Evolutionary conservation across 192 early-diverging fungal species (phyloP).

Genomic region (Coemansia aciculifera): DNA sequence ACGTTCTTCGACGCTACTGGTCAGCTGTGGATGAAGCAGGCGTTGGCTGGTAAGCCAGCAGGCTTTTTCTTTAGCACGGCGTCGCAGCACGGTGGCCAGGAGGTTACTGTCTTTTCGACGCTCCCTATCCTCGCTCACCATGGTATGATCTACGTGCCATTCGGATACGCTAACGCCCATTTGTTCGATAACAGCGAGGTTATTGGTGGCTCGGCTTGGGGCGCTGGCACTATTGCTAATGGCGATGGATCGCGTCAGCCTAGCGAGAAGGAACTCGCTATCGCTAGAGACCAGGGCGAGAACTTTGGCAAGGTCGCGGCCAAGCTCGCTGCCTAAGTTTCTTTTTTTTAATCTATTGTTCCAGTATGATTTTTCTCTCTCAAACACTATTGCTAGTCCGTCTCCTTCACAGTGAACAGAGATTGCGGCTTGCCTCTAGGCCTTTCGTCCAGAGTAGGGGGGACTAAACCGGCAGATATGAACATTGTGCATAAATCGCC

Average conservation of each 20-base stretch:
- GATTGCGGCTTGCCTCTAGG: neutral
- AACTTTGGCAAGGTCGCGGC: constrained; percentile 57
- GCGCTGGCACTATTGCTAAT: constrained; percentile 65
- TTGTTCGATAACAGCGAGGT: constrained; percentile 64
- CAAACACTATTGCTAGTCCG: neutral
- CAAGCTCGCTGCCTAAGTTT: constrained; percentile 44
- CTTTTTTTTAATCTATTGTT: neutral
- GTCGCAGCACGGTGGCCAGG: constrained; percentile 79
- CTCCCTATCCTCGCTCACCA: constrained; percentile 74
- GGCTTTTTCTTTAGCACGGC: constrained; percentile 75
- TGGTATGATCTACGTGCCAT: constrained; percentile 76
- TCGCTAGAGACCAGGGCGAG: constrained; percentile 63
- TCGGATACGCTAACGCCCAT: constrained; percentile 59
- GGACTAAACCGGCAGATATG: neutral
- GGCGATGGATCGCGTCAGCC: constrained; percentile 69
- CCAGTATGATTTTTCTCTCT: neutral
- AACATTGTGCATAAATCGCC: neutral
- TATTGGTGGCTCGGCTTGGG: constrained; percentile 68
- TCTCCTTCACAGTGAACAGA: neutral
- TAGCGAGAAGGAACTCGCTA: constrained; percentile 65
- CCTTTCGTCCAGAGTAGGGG: neutral
- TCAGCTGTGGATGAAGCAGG: constrained; percentile 56
- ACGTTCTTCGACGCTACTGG: constrained; percentile 68
- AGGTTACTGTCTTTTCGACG: constrained; percentile 67
- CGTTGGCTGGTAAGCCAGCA: constrained; percentile 69